A percentile compares a stretch with the other conserved stretches of the same genome.
phyloP scores from a whole-genome alignment of 768 basidiomycete genomes.

The Auricularia cornea region DNA sequence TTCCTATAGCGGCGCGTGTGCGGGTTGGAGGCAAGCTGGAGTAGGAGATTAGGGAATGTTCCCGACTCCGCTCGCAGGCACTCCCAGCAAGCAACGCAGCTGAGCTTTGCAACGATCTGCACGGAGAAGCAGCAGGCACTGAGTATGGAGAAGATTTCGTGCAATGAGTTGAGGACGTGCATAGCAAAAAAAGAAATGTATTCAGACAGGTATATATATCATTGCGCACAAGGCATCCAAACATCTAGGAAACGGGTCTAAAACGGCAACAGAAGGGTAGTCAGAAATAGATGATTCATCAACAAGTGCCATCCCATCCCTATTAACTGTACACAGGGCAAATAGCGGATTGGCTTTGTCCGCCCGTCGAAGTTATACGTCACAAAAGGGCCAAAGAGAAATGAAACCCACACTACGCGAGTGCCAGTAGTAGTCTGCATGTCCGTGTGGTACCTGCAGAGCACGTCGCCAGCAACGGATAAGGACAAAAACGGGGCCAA shows the following conservation, averaged over 20 bases:
- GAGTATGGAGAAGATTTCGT: no score
- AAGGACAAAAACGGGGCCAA: neutral
- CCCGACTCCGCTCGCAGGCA: neutral
- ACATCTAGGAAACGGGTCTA: neutral
- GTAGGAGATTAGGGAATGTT: neutral
- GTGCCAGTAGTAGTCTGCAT: neutral
- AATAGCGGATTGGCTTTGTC: slow-evolving; percentile 6
- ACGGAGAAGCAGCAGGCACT: no score
- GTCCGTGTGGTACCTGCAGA: neutral
- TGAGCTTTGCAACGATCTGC: no score
- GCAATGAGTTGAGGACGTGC: no score
- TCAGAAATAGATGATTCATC: slow-evolving; percentile 7
- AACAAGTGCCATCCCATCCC: slow-evolving; percentile 5
- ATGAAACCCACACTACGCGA: neutral
- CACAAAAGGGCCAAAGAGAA: neutral
- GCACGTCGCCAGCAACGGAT: neutral
- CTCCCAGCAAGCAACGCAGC: no score
- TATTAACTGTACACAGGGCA: slow-evolving; percentile 7
- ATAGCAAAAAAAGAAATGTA: neutral
- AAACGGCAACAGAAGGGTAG: neutral
- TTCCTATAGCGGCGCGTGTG: no score
- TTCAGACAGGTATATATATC: neutral
- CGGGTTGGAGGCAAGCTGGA: no score
- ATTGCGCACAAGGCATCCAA: neutral
- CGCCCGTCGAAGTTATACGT: slow-evolving; percentile 5